These are phyloP conservation scores for Skeletonema marinoi DNA, from an alignment of 108 stramenopile species.

Conservation along the genomic window DNA sequence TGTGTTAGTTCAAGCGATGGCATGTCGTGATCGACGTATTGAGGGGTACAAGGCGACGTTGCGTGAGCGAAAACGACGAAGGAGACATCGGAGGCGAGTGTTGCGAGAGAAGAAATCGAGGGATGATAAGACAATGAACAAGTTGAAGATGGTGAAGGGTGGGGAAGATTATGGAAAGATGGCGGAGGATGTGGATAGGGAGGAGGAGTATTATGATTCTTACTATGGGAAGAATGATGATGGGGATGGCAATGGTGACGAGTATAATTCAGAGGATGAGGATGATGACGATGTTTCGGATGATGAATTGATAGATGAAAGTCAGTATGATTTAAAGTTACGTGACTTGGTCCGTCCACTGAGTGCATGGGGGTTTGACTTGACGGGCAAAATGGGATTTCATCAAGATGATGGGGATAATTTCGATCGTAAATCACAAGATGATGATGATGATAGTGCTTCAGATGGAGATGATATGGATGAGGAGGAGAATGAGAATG, in stretches of 20 bases:
- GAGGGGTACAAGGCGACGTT: slow-evolving; percentile 65
- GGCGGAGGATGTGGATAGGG: slow-evolving; percentile 58
- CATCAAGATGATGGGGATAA: slow-evolving; percentile 37
- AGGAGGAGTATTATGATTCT: slow-evolving; percentile 78
- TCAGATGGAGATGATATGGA: slow-evolving; percentile 34
- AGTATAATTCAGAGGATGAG: slow-evolving; percentile 32
- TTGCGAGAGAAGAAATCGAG: slow-evolving; percentile 43
- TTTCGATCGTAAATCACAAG: slow-evolving; percentile 29
- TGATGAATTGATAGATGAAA: slow-evolving; percentile 45
- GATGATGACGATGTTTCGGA: slow-evolving; percentile 62
- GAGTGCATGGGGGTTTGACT: slow-evolving; percentile 79
- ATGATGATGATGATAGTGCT: slow-evolving; percentile 7
- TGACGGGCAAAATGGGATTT: slow-evolving; percentile 75
- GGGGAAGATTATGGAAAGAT: slow-evolving; percentile 29
- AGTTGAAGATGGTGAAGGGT: slow-evolving; percentile 20
- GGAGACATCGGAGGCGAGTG: slow-evolving; percentile 51
- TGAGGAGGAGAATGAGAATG: slow-evolving; percentile 11
- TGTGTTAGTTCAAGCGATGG: slow-evolving; percentile 74
- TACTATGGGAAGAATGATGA: slow-evolving; percentile 51
- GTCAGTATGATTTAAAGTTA: slow-evolving; percentile 52
- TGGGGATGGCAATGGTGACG: slow-evolving; percentile 20
- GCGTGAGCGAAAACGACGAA: slow-evolving; percentile 47
- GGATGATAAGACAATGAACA: slow-evolving; percentile 49
- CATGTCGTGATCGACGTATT: slow-evolving; percentile 81
- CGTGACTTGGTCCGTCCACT: slow-evolving; percentile 77